Base-by-base conservation (phyloP, 495 filamentous ascomycete species). In the Aspergillus carlsbadensis region DNA sequence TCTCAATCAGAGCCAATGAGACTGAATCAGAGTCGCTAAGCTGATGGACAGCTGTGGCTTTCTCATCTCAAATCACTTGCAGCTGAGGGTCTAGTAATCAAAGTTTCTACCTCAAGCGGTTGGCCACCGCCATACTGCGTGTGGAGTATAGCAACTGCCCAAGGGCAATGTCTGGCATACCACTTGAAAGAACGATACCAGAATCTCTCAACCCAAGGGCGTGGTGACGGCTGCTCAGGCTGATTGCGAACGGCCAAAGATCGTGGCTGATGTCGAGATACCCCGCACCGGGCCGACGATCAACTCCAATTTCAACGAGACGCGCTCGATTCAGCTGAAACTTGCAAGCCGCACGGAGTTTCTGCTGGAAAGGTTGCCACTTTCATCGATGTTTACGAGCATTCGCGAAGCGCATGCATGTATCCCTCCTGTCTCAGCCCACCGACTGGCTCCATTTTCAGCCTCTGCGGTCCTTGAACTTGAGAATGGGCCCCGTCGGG, bases 401-500 rank as follows among this genome's bases (percentile, higher is more conserved):
- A 29, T n/a, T 36, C 17, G 45, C 31, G 34, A 47, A 47, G n/a
- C 31, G 44, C 6, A 29, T 47, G 14, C 45, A 15, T 21, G 3
- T 26, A 34, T 15, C 46, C 17, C 5, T 49, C 31, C 46, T 21
- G 15, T 49, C 17, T 22, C 6, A 26, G 22, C 15, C 31, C 44
- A 11, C n/a, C 7, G 24, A 20, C 22, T 51, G 14, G 39, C 13
- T 45, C 11, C 40, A 33, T 17, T 13, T 53, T 56, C 54, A 58
- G 56, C 55, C 62, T 56, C 56, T 52, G 51, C 34, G 18, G 34
- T 45, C 43, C 42, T 11, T 39, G 34, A 26, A 48, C 41, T 44
- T 34, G 49, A 59, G 42, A 47, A 58, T 49, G 54, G 36, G 49
- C 50, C 46, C 54, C 41, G 43, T 37, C 22, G 21, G 34, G 57